phyloP scores from a whole-genome alignment of 345 rosid genomes.

The Theobroma cacao region DNA sequence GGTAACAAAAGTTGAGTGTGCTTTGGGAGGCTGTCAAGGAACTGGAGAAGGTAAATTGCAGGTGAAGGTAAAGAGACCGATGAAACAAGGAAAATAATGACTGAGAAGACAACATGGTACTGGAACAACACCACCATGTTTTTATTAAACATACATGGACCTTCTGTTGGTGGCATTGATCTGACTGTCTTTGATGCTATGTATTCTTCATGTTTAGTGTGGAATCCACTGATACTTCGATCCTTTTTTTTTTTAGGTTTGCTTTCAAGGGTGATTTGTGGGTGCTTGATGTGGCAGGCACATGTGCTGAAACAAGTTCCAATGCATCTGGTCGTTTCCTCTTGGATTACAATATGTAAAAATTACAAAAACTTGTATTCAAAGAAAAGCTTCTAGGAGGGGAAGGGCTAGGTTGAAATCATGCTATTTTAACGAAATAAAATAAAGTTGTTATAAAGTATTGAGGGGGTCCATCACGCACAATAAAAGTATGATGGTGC shows the following conservation, averaged over 20 bases:
- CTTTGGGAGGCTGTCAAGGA: constrained; percentile 30
- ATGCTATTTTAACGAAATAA: not conserved
- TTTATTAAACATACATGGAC: not conserved
- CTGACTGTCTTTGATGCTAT: not conserved
- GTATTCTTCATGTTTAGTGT: not conserved
- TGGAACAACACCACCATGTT: constrained; percentile 17
- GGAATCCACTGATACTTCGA: not conserved
- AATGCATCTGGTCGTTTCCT: not conserved
- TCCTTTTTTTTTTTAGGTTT: not conserved
- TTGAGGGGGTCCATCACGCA: not conserved
- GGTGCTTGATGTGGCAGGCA: not conserved
- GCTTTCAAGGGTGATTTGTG: not conserved
- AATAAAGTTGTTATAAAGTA: not conserved
- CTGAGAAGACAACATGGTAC: constrained; percentile 15
- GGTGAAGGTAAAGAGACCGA: constrained; percentile 20
- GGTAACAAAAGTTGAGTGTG: constrained; percentile 27
- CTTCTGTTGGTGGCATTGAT: not conserved
- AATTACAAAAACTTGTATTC: not conserved
- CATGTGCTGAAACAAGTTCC: constrained; percentile 3
- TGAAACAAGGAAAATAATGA: constrained; percentile 9
- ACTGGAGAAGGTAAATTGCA: constrained; percentile 30
- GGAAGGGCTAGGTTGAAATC: not conserved
- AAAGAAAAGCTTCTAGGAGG: not conserved
- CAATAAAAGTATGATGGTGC: not conserved
- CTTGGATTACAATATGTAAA: not conserved